Base-by-base conservation (phyloP, 1,284 basidiomycete species). In the Chondrostereum purpureum region DNA sequence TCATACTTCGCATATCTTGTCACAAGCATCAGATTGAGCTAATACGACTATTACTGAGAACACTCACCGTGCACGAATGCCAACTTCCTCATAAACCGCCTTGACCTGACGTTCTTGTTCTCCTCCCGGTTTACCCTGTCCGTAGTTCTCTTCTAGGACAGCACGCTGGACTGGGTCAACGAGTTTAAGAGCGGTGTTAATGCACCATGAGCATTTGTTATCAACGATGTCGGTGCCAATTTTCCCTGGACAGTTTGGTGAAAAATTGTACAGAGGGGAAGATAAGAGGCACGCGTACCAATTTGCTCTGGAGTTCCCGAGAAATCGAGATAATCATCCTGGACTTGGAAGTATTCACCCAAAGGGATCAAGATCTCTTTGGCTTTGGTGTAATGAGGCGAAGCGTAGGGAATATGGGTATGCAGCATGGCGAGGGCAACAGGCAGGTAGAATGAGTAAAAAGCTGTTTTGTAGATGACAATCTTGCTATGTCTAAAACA, bases 171-270 rank as follows among this genome's bases (percentile, higher is more conserved):
- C 69, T 0, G 75, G 66, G 2, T 64, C 69, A 2, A 74, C 80
- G 41, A 72, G 58, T 13, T 73, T 69, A 50, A 99, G 76, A 23
- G 93, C 95, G 14, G 83, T 83, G 68, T 97, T 98, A 66, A 99
- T 75, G 60, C 88, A 87, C 96, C 95, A 99, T 34, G 88, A 90
- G 70, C 95, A 99, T 71, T 99, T 99, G 81, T 98, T 98, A 70
- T 99, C 95, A 47, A 96, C 67, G 59, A 99, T 99, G 66, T 99
- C 96, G 16, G 95, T 98, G 22, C 95, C 96, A 53, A 98, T 81
- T 72, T 99, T 99, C 52, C 95, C 96, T 46, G 98, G 89, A n/a
- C n/a, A n/a, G n/a, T n/a, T n/a, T n/a, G n/a, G n/a, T n/a, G n/a
- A n/a, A n/a, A n/a, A n/a, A n/a, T n/a, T n/a, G n/a, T n/a, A n/a